These are phyloP conservation scores for Stephanodiscus minutulus DNA, from an alignment of 108 stramenopile species.

Conservation along the genomic window DNA sequence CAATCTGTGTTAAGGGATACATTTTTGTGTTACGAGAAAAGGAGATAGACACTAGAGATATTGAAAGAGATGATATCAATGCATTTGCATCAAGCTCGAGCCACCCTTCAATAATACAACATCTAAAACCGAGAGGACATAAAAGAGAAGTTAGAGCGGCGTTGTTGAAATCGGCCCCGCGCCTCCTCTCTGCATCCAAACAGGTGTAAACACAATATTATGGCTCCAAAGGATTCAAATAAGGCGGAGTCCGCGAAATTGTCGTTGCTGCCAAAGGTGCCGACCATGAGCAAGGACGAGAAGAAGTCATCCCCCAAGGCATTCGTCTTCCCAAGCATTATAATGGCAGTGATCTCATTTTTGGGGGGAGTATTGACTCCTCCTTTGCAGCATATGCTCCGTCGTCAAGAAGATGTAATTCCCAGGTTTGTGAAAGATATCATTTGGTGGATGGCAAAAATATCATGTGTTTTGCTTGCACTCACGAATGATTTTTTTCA, in stretches of 20 bases:
- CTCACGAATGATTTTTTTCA: background rate
- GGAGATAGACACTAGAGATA: too few relatives aligned
- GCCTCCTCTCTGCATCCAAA: too few relatives aligned
- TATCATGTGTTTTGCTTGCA: background rate
- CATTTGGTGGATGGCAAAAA: background rate
- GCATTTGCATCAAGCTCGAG: too few relatives aligned
- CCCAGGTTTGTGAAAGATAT: constrained; percentile 2
- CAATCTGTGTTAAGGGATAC: too few relatives aligned
- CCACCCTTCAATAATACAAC: too few relatives aligned
- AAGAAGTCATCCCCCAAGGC: background rate
- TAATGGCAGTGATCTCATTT: constrained; percentile 37
- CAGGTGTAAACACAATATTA: background rate
- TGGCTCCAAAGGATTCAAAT: constrained; percentile 10
- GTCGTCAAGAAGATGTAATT: background rate
- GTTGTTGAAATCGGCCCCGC: too few relatives aligned
- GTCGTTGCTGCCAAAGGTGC: background rate
- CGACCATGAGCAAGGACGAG: background rate
- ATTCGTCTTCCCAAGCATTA: constrained; percentile 8
- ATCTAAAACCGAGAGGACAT: too few relatives aligned
- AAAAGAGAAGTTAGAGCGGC: too few relatives aligned
- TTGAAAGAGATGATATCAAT: too few relatives aligned
- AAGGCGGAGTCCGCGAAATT: constrained; percentile 9
- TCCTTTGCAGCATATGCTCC: constrained; percentile 24
- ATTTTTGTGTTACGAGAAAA: too few relatives aligned
- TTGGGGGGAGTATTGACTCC: constrained; percentile 39